Evolutionary conservation across 768 basidiomycete species (phyloP).

Genomic region (Wakefieldia striispora): DNA sequence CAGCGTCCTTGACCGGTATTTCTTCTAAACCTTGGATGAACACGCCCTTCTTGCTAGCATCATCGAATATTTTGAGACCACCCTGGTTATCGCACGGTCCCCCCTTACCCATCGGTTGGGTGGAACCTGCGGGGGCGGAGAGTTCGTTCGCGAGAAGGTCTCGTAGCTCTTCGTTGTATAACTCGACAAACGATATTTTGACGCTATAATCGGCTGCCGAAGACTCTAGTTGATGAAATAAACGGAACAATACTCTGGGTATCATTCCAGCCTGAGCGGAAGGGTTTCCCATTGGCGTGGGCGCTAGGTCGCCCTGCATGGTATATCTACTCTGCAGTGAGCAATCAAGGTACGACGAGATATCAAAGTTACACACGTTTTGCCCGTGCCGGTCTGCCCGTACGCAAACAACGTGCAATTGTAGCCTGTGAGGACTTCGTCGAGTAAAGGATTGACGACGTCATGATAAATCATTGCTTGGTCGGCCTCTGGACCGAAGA

Average conservation of each 20-base stretch:
- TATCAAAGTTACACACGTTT: slow-evolving; percentile 68
- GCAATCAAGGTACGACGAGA: neutral
- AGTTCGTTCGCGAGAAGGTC: slow-evolving; percentile 87
- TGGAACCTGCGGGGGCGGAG: slow-evolving; percentile 58
- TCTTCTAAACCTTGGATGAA: slow-evolving; percentile 96
- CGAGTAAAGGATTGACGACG: slow-evolving; percentile 89
- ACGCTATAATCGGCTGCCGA: slow-evolving; percentile 83
- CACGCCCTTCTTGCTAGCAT: slow-evolving; percentile 82
- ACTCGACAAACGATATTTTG: slow-evolving; percentile 89
- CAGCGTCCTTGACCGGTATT: slow-evolving; percentile 73
- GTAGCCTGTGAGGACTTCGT: slow-evolving; percentile 93
- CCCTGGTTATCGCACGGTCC: slow-evolving; percentile 48
- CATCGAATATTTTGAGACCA: slow-evolving; percentile 91
- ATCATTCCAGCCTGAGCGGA: slow-evolving; percentile 93
- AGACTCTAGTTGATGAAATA: slow-evolving; percentile 86
- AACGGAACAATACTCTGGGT: slow-evolving; percentile 85
- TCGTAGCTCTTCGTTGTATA: slow-evolving; percentile 98
- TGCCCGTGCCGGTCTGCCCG: slow-evolving; percentile 97
- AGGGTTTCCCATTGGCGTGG: slow-evolving; percentile 84
- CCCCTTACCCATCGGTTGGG: slow-evolving; percentile 76
- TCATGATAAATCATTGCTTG: slow-evolving; percentile 93
- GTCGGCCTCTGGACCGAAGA: slow-evolving; percentile 96
- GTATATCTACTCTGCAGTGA: slow-evolving; percentile 64
- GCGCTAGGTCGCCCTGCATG: slow-evolving; percentile 92
- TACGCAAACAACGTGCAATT: slow-evolving; percentile 98